Evolutionary conservation across 2,329 filamentous ascomycete genomes (phyloP).

Genomic region (Fusarium sororula): DNA sequence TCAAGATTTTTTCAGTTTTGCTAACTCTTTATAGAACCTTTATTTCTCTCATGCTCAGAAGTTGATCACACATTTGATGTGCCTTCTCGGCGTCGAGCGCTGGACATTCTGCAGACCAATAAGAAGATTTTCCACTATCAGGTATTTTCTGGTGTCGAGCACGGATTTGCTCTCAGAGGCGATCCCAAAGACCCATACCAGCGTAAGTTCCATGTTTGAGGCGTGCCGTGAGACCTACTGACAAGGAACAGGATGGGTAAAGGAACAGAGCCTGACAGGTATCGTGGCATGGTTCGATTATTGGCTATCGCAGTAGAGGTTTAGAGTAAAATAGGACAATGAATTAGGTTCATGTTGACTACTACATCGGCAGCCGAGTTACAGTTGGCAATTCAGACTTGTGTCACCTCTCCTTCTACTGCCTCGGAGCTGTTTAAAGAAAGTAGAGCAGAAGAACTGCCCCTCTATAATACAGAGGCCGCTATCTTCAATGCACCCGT

Average conservation of each 20-base stretch:
- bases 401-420: background rate
- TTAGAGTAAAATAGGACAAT: too few relatives aligned
- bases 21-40: background rate
- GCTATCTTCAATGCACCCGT: background rate
- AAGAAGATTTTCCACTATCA: slow-evolving; percentile 2
- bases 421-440: background rate
- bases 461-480: too few relatives aligned
- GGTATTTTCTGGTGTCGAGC: slow-evolving; percentile 1
- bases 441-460: background rate
- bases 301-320: background rate
- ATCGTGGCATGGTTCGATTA: slow-evolving; percentile 9
- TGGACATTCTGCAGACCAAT: background rate
- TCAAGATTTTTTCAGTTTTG: too few relatives aligned
- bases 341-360: accelerated
- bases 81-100: background rate
- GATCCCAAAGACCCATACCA: background rate
- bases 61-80: slow-evolving; percentile 6
- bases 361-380: background rate
- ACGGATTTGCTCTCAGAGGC: background rate
- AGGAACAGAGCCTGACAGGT: background rate
- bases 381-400: background rate
- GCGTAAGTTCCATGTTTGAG: background rate
- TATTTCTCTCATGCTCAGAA: slow-evolving; percentile 3
- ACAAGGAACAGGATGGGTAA: background rate
- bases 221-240: background rate